Conservation (phyloP, 306 rosid genomes). For the Malus fusca region DNA sequence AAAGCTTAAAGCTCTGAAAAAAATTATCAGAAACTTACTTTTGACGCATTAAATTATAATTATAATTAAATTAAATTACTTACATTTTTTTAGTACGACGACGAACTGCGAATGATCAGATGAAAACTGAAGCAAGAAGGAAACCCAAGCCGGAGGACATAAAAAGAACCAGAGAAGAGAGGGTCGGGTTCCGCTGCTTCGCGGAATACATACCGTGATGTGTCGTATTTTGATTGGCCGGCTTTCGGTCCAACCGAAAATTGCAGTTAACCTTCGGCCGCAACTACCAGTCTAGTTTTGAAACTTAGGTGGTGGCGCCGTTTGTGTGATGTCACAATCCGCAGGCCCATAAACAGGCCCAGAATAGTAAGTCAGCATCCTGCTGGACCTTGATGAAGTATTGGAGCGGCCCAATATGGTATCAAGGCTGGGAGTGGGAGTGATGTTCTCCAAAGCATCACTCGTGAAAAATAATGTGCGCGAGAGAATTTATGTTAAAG, state of each 20-base stretch:
- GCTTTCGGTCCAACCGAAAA: not conserved
- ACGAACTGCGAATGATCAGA: not conserved
- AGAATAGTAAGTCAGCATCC: not conserved
- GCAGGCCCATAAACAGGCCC: not conserved
- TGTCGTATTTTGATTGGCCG: not conserved
- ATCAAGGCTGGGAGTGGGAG: not conserved
- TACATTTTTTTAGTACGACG: not conserved
- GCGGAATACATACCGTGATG: not conserved
- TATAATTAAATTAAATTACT: not conserved
- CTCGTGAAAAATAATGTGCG: too few species aligned
- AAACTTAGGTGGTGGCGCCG: slow-evolving; percentile 1
- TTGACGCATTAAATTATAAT: not conserved
- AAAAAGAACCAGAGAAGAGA: not conserved
- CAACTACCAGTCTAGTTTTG: slow-evolving; percentile 16
- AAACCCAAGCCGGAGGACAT: not conserved
- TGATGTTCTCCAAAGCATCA: too few species aligned
- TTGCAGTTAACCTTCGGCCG: not conserved
- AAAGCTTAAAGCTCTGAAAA: not conserved
- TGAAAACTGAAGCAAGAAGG: slow-evolving; percentile 4
- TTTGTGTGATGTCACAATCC: not conserved
- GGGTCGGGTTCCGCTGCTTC: not conserved
- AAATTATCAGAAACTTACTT: not conserved
- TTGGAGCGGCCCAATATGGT: not conserved
- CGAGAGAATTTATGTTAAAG: too few species aligned
- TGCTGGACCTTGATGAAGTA: not conserved